Percentiles rank a stretch among this genome's conserved stretches.
phyloP scores from a whole-genome alignment of 331 rosid species.

The Telfairia occidentalis region DNA sequence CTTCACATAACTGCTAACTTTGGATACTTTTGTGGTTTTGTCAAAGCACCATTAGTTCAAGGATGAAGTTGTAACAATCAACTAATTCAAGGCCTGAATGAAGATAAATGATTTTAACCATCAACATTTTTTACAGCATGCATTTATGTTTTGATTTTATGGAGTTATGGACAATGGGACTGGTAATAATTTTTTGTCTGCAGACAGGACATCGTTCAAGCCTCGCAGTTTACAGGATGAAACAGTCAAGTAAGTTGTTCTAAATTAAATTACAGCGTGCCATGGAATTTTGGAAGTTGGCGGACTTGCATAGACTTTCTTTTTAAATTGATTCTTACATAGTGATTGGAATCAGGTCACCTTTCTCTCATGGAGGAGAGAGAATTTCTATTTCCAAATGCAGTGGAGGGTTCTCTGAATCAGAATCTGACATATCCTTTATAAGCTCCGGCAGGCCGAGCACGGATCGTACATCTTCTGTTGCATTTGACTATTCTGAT shows the following conservation, averaged over 20 bases:
- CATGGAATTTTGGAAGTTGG: not conserved
- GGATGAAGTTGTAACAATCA: not conserved
- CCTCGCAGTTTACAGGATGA: slow-evolving; percentile 42
- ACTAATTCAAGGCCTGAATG: not conserved
- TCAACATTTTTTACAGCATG: not conserved
- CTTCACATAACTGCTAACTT: not conserved
- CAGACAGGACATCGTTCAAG: slow-evolving; percentile 37
- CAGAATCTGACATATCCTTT: slow-evolving; percentile 71
- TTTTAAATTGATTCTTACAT: slow-evolving; percentile 3
- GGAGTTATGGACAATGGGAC: not conserved
- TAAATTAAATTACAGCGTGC: not conserved
- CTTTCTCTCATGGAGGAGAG: slow-evolving; percentile 22
- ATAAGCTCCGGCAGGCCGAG: slow-evolving; percentile 70
- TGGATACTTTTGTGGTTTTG: not conserved
- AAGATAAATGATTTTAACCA: not conserved
- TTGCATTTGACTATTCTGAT: slow-evolving; percentile 40
- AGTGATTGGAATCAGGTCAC: slow-evolving; percentile 29
- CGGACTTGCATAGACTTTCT: not conserved
- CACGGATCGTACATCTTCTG: slow-evolving; percentile 48
- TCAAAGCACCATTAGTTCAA: not conserved
- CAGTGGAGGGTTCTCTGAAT: slow-evolving; percentile 38
- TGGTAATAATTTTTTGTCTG: not conserved
- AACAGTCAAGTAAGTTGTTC: slow-evolving; percentile 26
- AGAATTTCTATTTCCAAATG: slow-evolving; percentile 29
- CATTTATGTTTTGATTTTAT: not conserved